These are phyloP conservation scores for Coprinopsis sp. DNA, from an alignment of 768 basidiomycete genomes.

Conservation along the genomic window DNA sequence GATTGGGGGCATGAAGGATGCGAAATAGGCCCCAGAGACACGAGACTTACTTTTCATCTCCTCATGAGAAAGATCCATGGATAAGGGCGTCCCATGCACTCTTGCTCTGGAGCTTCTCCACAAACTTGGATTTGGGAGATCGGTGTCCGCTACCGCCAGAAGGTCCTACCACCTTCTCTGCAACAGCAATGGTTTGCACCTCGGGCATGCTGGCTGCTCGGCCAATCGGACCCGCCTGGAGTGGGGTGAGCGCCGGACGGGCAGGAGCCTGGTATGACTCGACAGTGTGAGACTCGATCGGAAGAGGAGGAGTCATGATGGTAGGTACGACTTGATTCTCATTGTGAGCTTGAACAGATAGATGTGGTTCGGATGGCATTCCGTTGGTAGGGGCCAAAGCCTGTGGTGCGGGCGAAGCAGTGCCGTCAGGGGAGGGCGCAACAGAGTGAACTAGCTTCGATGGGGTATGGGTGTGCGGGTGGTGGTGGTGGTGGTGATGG, in stretches of 20 bases:
- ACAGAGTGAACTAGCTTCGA: conserved; percentile 34
- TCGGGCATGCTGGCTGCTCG: no score
- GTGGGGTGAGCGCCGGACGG: no score
- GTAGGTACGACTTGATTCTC: no score
- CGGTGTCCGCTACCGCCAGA: conserved; percentile 22
- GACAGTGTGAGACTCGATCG: no score
- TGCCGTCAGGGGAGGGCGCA: conserved; percentile 14
- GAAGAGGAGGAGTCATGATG: no score
- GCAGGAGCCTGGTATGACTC: no score
- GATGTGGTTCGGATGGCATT: conserved; percentile 11
- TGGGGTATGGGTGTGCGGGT: conserved; percentile 26
- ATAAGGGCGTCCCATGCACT: conserved; percentile 66
- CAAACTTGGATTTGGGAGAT: conserved; percentile 42
- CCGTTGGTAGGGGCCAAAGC: conserved; percentile 1
- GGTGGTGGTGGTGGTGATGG: conserved; percentile 24
- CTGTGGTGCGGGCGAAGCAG: background rate
- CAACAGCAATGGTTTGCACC: conserved; percentile 9
- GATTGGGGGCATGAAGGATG: no score
- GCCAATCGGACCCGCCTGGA: no score
- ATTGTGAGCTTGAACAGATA: no score
- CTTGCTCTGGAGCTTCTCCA: conserved; percentile 56
- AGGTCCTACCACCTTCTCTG: background rate
- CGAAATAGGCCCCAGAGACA: no score
- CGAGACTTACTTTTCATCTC: no score
- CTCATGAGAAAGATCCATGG: conserved; percentile 60